Evolutionary conservation across 805 yeast species (phyloP), one percentile per base, ranked within the genome.

Genomic region (Lipomyces chichibuensis): DNA sequence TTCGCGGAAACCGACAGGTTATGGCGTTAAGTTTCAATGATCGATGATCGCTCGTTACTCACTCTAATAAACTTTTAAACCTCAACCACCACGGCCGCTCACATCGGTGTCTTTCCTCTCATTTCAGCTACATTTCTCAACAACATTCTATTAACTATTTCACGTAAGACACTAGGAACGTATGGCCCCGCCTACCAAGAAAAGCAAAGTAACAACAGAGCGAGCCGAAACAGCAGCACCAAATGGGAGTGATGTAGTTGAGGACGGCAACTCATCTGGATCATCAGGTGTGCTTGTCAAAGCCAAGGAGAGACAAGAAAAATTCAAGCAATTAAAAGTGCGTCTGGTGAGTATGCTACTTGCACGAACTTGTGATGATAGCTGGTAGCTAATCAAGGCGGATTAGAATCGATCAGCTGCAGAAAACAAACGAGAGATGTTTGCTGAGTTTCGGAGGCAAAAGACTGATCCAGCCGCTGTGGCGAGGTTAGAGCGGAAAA

Each of bases 401-500:
- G n/a, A 20, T 27, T 59, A 70, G 73, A 64, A 64, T n/a, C 64
- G 70, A 23, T 70, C 73, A 7, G 37, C 69, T 11, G 35, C 60
- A 4, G 63, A 64, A 7, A 72, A 72, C 59, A 69, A 68, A 32
- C 56, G 67, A 54, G 74, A 71, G 20, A 53, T 72, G 32, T 65
- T 64, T 33, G 69, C 69, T 8, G 74, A 72, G 46, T 64, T 63
- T 33, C 64, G 69, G 51, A 60, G 74, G 54, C 67, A 62, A 55
- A 62, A 69, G 56, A 52, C 65, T 3, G 72, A 72, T 60, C 62
- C 62, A 2, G 65, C 64, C 6, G 69, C 65, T 3, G 67, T 46
- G 46, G 72, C 66, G 2, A 64, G 69, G n/a, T 39, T 67, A 43
- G 75, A 76, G 35, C 65, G 77, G 27, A 77, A 77, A 51, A 76